phyloP scores from a whole-genome alignment of 805 yeast genomes.

The Kurtzmaniella cleridarum region DNA sequence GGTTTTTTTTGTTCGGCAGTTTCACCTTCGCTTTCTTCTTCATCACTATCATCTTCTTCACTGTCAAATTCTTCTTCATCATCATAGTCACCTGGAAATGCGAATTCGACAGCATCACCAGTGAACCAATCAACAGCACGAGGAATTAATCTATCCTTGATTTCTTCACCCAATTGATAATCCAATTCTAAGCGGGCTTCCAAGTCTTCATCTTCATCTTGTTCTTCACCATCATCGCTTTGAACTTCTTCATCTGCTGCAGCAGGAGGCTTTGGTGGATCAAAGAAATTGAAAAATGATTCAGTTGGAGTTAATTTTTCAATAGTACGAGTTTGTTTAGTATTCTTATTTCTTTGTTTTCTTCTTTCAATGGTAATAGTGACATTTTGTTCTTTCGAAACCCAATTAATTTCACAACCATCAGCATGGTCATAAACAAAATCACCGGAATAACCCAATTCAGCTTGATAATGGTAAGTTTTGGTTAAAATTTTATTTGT shows the following conservation, averaged over 20 bases:
- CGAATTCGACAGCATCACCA: conserved; percentile 86
- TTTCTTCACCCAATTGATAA: conserved; percentile 92
- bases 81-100: conserved; percentile 50
- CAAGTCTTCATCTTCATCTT: conserved; percentile 64
- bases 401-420: conserved; percentile 84
- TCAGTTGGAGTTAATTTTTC: conserved; percentile 93
- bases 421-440: conserved; percentile 96
- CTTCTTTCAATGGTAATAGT: conserved; percentile 87
- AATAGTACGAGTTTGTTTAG: conserved; percentile 93
- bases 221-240: conserved; percentile 45
- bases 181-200: conserved; percentile 86
- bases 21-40: conserved; percentile 57
- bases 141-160: conserved; percentile 92
- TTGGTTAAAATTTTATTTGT: conserved; percentile 68
- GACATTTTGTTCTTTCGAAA: conserved; percentile 69
- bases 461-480: conserved; percentile 90
- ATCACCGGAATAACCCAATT: conserved; percentile 91
- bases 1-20: conserved; percentile 50
- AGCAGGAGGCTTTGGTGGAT: conserved; percentile 78
- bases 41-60: conserved; percentile 59
- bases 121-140: conserved; percentile 98
- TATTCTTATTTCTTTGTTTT: conserved; percentile 94
- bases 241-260: conserved; percentile 35
- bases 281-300: conserved; percentile 93
- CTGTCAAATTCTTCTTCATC: conserved; percentile 59